Evolutionary conservation across 768 basidiomycete genomes (phyloP).

Genomic region (Trametes gibbosa): DNA sequence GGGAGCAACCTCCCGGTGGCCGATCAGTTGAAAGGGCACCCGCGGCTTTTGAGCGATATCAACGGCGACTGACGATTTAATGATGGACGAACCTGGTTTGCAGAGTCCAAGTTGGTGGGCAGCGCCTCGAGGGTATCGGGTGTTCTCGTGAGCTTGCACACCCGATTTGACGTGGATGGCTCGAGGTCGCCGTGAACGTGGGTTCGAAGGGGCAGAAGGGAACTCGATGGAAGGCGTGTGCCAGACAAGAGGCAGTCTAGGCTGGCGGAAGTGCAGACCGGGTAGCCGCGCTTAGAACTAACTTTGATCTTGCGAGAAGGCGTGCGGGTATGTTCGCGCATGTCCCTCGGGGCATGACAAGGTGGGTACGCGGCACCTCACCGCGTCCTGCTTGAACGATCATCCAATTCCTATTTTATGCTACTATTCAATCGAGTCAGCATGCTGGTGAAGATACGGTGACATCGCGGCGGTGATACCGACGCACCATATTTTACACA

Average conservation of each 20-base stretch:
- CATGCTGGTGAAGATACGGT: not conserved
- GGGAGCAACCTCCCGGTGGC: no score
- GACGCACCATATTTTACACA: constrained; percentile 5
- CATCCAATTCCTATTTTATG: not conserved
- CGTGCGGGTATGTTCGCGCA: not conserved
- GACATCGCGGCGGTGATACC: not conserved
- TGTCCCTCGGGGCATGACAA: not conserved
- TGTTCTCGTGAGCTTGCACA: not conserved
- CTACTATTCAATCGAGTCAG: not conserved
- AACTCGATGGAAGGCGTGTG: not conserved
- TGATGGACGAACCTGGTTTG: not conserved
- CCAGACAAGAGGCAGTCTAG: not conserved
- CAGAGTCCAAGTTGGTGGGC: not conserved
- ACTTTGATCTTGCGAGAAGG: not conserved
- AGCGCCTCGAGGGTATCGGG: not conserved
- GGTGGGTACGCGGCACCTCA: not conserved
- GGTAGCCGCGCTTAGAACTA: not conserved
- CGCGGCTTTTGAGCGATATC: not conserved
- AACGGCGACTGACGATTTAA: not conserved
- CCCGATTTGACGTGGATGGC: not conserved
- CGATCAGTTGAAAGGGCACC: no score
- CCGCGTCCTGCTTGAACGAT: not conserved
- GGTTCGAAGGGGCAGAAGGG: not conserved
- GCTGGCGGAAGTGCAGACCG: not conserved
- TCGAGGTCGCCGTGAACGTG: not conserved